Evolutionary conservation across 306 rosid genomes (phyloP).

Genomic region (Spatholobus suberectus): DNA sequence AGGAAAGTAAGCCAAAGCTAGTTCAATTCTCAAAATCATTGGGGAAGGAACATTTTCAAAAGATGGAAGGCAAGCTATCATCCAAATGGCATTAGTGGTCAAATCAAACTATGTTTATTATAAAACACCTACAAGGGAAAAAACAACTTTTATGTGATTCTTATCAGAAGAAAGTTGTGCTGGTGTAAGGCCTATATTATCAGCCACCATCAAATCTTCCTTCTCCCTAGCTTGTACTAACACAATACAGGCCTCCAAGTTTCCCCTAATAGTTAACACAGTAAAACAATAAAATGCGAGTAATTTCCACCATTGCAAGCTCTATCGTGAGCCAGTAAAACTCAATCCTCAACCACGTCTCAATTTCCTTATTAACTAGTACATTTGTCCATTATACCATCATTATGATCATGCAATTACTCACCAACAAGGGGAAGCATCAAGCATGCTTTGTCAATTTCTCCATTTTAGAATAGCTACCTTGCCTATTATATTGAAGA

Average conservation of each 20-base stretch:
- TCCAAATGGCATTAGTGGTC: slow-evolving; percentile 44
- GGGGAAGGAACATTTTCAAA: background rate
- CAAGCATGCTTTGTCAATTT: too few relatives aligned
- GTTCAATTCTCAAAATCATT: slow-evolving; percentile 31
- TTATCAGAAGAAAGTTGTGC: slow-evolving; percentile 98
- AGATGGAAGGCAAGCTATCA: background rate
- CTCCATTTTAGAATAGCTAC: too few relatives aligned
- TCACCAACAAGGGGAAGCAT: too few relatives aligned
- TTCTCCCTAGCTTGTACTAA: slow-evolving; percentile 97
- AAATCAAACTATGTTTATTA: slow-evolving; percentile 53
- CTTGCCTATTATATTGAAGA: too few relatives aligned
- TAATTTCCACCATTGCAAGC: too few relatives aligned
- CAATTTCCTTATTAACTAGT: too few relatives aligned
- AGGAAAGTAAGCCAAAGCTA: background rate
- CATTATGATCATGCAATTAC: too few relatives aligned
- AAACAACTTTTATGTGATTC: slow-evolving; percentile 97
- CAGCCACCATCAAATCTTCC: slow-evolving; percentile 91
- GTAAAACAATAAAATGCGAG: too few relatives aligned
- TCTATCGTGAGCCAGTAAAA: too few relatives aligned
- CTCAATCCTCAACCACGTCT: too few relatives aligned
- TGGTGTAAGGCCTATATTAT: slow-evolving; percentile 96
- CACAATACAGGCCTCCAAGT: slow-evolving; percentile 97
- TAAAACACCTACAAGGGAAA: slow-evolving; percentile 93
- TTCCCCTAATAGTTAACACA: slow-evolving; percentile 91
- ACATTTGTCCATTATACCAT: too few relatives aligned